Evolutionary conservation across 2,329 filamentous ascomycete species (phyloP).

Genomic region (Aspergillus sojae): DNA sequence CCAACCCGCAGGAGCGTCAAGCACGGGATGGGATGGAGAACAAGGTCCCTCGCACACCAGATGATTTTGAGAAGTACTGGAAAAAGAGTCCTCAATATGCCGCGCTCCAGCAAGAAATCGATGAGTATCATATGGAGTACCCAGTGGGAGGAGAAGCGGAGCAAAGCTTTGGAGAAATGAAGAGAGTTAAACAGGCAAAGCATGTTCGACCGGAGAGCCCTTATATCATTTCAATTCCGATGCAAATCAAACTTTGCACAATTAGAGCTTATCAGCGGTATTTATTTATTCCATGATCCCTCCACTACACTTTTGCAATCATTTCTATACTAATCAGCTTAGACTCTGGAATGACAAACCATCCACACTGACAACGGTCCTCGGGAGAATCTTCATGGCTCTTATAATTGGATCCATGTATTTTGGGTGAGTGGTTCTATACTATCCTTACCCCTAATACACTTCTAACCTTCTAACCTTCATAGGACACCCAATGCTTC

Average conservation of each 20-base stretch:
- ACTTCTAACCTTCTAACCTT: slow-evolving; percentile 59
- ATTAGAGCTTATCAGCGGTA: slow-evolving; percentile 75
- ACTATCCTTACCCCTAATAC: background rate
- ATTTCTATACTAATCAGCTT: slow-evolving; percentile 25
- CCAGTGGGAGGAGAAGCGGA: slow-evolving; percentile 36
- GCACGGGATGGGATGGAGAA: slow-evolving; percentile 61
- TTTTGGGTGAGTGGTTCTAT: slow-evolving; percentile 26
- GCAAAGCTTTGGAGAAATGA: slow-evolving; percentile 34
- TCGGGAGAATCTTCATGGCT: slow-evolving; percentile 72
- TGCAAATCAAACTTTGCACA: slow-evolving; percentile 80
- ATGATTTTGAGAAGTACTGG: slow-evolving; percentile 65
- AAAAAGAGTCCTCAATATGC: slow-evolving; percentile 39
- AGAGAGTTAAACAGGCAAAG: slow-evolving; percentile 39
- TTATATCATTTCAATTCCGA: slow-evolving; percentile 74
- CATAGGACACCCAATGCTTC: slow-evolving; percentile 70
- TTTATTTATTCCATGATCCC: background rate
- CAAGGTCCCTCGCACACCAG: slow-evolving; percentile 65
- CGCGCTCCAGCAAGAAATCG: slow-evolving; percentile 38
- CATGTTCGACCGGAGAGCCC: slow-evolving; percentile 52
- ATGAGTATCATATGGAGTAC: slow-evolving; percentile 33
- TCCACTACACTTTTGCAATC: background rate
- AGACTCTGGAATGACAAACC: slow-evolving; percentile 73
- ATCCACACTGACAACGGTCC: slow-evolving; percentile 67
- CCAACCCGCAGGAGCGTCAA: slow-evolving; percentile 63
- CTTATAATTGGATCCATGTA: slow-evolving; percentile 70